Evolutionary conservation across 345 rosid species (phyloP).

Genomic region (Tarenaya hassleriana): DNA sequence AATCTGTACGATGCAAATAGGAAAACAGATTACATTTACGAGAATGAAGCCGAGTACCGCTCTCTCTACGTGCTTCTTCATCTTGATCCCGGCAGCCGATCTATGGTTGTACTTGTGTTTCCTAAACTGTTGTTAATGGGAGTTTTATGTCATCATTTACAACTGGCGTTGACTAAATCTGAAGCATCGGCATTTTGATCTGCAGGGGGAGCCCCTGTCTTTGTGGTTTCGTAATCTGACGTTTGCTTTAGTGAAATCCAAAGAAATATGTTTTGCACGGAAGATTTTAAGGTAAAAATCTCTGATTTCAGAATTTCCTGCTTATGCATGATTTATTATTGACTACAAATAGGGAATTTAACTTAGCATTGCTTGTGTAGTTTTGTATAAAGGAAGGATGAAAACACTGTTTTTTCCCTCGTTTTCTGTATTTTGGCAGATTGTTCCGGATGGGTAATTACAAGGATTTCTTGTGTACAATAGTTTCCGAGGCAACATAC

Average conservation of each 20-base stretch:
- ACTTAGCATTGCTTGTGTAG: no score
- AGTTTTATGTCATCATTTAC: slow-evolving; percentile 12
- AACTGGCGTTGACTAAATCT: slow-evolving; percentile 12
- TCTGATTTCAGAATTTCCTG: slow-evolving; percentile 4
- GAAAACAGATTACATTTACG: slow-evolving; percentile 25
- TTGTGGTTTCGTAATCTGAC: slow-evolving; percentile 71
- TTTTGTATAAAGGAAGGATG: no score
- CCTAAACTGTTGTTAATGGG: slow-evolving; percentile 13
- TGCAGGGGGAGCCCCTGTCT: slow-evolving; percentile 87
- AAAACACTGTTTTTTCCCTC: not conserved
- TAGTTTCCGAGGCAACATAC: slow-evolving; percentile 68
- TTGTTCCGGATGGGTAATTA: slow-evolving; percentile 57
- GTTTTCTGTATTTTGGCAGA: slow-evolving; percentile 37
- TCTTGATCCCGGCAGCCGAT: slow-evolving; percentile 53
- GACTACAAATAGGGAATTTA: not conserved
- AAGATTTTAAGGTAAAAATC: slow-evolving; percentile 51
- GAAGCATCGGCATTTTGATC: slow-evolving; percentile 18
- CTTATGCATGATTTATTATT: slow-evolving; percentile 2
- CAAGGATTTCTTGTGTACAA: slow-evolving; percentile 44
- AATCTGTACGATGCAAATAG: slow-evolving; percentile 63
- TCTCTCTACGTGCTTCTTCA: slow-evolving; percentile 81
- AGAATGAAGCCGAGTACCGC: slow-evolving; percentile 69
- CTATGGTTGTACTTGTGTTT: slow-evolving; percentile 40
- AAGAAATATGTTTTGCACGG: slow-evolving; percentile 72
- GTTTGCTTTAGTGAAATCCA: slow-evolving; percentile 45